Percentiles rank a stretch among this genome's conserved stretches.
Conservation (phyloP, 163 green algal genomes). For the Chlamydomonas reinhardtii region DNA sequence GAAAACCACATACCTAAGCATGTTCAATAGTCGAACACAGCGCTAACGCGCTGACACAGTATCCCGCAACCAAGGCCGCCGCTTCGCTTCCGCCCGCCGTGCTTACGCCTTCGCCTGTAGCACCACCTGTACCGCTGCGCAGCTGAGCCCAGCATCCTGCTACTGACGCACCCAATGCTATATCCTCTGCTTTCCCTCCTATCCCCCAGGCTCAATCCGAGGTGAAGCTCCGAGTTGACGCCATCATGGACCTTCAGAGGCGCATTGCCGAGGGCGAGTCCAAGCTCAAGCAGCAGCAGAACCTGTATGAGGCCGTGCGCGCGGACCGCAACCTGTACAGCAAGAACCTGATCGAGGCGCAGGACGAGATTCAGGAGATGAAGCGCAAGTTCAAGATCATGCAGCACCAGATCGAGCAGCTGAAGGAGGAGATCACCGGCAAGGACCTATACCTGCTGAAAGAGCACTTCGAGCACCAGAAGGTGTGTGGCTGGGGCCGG, state of each 20-base stretch:
- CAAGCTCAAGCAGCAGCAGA: constrained; percentile 93
- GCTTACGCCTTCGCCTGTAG: too few relatives aligned
- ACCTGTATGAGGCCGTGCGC: constrained; percentile 88
- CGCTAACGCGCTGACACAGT: too few relatives aligned
- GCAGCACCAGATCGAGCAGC: constrained; percentile 87
- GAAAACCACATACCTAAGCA: too few relatives aligned
- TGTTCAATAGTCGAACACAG: too few relatives aligned
- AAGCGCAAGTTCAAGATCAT: constrained; percentile 95
- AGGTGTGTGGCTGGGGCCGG: constrained; percentile 55
- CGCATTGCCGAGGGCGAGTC: constrained; percentile 86
- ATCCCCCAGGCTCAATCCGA: constrained; percentile 88
- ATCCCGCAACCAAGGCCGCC: too few relatives aligned
- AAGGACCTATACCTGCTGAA: constrained; percentile 90
- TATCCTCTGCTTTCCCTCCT: too few relatives aligned
- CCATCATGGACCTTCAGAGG: constrained; percentile 93
- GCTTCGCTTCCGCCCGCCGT: too few relatives aligned
- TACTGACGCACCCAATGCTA: too few relatives aligned
- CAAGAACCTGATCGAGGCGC: constrained; percentile 92
- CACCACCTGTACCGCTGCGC: too few relatives aligned
- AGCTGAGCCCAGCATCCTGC: too few relatives aligned
- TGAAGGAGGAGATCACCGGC: constrained; percentile 91
- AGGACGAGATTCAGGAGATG: constrained; percentile 95
- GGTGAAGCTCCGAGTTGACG: constrained; percentile 89
- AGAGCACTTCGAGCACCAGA: constrained; percentile 94
- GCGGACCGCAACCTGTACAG: constrained; percentile 92